These are phyloP conservation scores for Amanita exitialis DNA, from an alignment of 768 basidiomycete genomes.

Conservation along the genomic window DNA sequence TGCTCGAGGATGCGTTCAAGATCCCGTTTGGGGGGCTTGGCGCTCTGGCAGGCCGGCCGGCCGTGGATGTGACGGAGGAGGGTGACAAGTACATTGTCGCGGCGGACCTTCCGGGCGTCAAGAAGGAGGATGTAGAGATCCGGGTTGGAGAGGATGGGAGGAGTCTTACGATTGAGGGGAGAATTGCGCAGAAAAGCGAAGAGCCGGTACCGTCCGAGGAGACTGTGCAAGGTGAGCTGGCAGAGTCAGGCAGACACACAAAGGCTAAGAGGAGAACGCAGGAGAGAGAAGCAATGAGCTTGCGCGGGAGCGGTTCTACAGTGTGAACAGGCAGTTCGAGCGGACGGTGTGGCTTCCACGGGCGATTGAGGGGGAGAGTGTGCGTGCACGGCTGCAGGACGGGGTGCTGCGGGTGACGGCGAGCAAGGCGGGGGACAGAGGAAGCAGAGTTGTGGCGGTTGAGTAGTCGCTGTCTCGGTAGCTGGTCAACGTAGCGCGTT, in stretches of 20 bases:
- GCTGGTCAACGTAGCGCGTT: not conserved
- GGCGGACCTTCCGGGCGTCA: slow-evolving; percentile 71
- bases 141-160: slow-evolving; percentile 61
- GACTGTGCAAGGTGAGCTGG: slow-evolving; percentile 12
- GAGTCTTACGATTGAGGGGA: slow-evolving; percentile 67
- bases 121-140: slow-evolving; percentile 67
- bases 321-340: slow-evolving; percentile 44
- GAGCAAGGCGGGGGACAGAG: slow-evolving; percentile 52
- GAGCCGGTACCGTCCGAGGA: slow-evolving; percentile 11
- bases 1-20: slow-evolving; percentile 40
- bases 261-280: slow-evolving; percentile 3
- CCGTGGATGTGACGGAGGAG: slow-evolving; percentile 61
- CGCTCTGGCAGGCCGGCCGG: slow-evolving; percentile 28
- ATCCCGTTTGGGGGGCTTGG: slow-evolving; percentile 10
- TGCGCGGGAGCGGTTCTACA: slow-evolving; percentile 51
- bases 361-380: slow-evolving; percentile 44
- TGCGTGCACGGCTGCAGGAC: slow-evolving; percentile 55
- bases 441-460: slow-evolving; percentile 36
- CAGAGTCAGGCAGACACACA: slow-evolving; percentile 11
- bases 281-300: slow-evolving; percentile 32
- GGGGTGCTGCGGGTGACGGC: slow-evolving; percentile 59
- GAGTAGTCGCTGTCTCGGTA: slow-evolving; percentile 12
- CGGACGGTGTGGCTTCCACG: slow-evolving; percentile 67
- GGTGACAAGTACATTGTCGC: slow-evolving; percentile 58
- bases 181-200: slow-evolving; percentile 22